A percentile compares a stretch with the other conserved stretches of the same genome.
phyloP scores from a whole-genome alignment of 768 basidiomycete genomes.

The Lentinula sp. region DNA sequence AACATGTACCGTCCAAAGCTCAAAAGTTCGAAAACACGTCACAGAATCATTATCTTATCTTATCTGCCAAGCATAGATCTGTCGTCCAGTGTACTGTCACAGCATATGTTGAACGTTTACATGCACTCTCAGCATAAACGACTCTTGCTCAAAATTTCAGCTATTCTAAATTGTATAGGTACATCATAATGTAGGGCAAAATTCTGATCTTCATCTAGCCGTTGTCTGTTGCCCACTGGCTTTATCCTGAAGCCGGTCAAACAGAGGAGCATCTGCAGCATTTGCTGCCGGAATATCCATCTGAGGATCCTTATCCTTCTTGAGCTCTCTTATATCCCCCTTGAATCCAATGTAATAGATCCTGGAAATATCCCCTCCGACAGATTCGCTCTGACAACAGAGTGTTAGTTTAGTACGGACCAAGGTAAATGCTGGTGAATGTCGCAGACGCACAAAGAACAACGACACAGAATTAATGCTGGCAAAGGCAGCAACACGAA shows the following conservation, averaged over 20 bases:
- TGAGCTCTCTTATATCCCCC: constrained; percentile 53
- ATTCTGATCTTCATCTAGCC: neutral
- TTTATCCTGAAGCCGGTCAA: constrained; percentile 56
- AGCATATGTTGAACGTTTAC: neutral
- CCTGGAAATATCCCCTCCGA: constrained; percentile 57
- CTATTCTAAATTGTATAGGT: neutral
- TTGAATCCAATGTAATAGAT: constrained; percentile 83
- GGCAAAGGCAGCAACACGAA: constrained; percentile 70
- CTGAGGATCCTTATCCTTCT: constrained; percentile 55
- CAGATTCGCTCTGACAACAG: constrained; percentile 45
- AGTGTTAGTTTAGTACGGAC: constrained; percentile 1
- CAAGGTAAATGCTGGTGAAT: neutral
- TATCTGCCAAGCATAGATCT: neutral
- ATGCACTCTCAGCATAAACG: neutral
- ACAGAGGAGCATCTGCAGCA: constrained; percentile 65
- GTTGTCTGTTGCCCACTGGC: constrained; percentile 41
- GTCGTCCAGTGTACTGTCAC: too few species aligned
- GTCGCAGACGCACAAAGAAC: constrained; percentile 60
- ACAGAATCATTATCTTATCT: neutral
- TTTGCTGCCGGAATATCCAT: constrained; percentile 77
- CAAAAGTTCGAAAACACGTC: neutral
- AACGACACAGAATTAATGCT: constrained; percentile 70
- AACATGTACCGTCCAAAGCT: neutral
- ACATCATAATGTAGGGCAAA: too few species aligned
- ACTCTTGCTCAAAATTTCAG: too few species aligned